Conservation (phyloP, 495 filamentous ascomycete genomes). For the Podospora conica region DNA sequence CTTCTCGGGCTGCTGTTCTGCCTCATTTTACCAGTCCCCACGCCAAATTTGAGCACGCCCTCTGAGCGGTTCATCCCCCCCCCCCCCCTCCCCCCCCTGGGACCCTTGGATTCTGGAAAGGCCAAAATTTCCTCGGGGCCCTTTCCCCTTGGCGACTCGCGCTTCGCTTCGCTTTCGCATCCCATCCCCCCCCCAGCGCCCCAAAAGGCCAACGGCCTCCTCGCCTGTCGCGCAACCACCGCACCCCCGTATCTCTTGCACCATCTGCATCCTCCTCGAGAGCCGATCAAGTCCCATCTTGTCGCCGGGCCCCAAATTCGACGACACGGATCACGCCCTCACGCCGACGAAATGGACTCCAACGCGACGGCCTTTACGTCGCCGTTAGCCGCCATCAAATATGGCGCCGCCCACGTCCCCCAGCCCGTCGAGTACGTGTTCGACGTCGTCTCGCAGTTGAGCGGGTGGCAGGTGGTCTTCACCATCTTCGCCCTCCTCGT, state of each 20-base stretch:
- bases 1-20: not conserved
- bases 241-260: not conserved
- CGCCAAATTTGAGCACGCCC: not conserved
- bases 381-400: slow-evolving; percentile 63
- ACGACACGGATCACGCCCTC: not conserved
- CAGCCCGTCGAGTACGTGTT: slow-evolving; percentile 40
- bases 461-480: slow-evolving; percentile 55
- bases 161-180: not conserved
- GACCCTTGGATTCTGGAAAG: not conserved
- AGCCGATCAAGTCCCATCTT: not conserved
- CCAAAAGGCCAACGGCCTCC: not conserved
- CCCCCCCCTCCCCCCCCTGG: not conserved
- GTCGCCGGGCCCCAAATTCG: not conserved
- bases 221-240: not conserved
- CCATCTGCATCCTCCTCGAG: not conserved
- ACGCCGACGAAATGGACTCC: slow-evolving; percentile 47
- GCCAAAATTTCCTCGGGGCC: slow-evolving; percentile 3
- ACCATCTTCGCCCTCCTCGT: slow-evolving; percentile 64
- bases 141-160: not conserved
- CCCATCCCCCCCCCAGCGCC: not conserved
- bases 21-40: not conserved
- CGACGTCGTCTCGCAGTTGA: slow-evolving; percentile 46
- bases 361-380: slow-evolving; percentile 69
- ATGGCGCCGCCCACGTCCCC: slow-evolving; percentile 37
- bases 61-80: not conserved